phyloP scores from a whole-genome alignment of 495 filamentous ascomycete species.

The Massariosphaeria phaeospora region DNA sequence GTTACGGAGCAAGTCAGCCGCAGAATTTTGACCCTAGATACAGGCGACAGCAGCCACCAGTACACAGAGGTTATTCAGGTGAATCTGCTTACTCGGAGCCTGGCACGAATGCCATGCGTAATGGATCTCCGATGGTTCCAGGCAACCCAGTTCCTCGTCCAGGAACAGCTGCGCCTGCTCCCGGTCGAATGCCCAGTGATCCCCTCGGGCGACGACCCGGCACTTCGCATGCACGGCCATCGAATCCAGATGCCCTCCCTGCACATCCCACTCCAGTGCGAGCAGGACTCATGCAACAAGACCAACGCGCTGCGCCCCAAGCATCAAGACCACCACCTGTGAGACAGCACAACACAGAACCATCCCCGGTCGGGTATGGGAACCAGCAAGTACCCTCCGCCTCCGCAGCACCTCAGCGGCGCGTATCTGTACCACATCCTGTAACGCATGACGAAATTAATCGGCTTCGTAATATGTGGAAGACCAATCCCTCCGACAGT shows the following conservation, averaged over 20 bases:
- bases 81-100: constrained; percentile 34
- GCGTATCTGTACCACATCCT: constrained; percentile 42
- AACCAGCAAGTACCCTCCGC: constrained; percentile 37
- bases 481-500: constrained; percentile 65
- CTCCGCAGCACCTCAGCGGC: constrained; percentile 29
- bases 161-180: constrained; percentile 18
- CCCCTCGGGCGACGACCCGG: constrained; percentile 23
- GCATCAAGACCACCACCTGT: constrained; percentile 60
- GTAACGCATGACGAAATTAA: constrained; percentile 78
- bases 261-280: constrained; percentile 77
- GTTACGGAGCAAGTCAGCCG: constrained; percentile 6
- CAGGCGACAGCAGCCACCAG: constrained; percentile 17
- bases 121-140: constrained; percentile 18
- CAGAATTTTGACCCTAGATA: constrained; percentile 21
- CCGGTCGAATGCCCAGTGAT: constrained; percentile 22
- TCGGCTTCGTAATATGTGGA: constrained; percentile 59
- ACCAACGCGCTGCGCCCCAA: constrained; percentile 12
- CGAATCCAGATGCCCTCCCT: constrained; percentile 61
- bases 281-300: constrained; percentile 57
- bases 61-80: constrained; percentile 30
- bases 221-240: constrained; percentile 39
- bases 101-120: constrained; percentile 23
- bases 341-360: constrained; percentile 60
- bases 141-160: constrained; percentile 20
- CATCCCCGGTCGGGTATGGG: constrained; percentile 37